phyloP scores from a whole-genome alignment of 306 rosid species.

The Fagus crenata region DNA sequence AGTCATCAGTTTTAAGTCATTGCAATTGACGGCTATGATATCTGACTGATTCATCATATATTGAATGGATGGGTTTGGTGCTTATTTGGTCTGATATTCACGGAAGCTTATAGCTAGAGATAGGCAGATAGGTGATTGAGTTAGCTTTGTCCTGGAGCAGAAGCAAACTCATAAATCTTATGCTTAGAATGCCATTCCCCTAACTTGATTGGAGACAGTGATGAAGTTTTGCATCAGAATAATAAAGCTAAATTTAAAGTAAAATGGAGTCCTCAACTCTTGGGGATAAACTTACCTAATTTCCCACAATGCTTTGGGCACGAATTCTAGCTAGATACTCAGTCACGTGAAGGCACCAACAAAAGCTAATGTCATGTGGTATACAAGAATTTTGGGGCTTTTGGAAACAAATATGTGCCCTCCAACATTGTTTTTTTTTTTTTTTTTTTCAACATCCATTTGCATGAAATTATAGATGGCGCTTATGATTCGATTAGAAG shows the following conservation, averaged over 20 bases:
- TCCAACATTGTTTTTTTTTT: not conserved
- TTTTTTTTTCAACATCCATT: too few species aligned
- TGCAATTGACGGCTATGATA: not conserved
- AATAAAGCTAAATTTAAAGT: too few species aligned
- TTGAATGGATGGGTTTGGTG: conserved; percentile 9
- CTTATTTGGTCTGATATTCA: not conserved
- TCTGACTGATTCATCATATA: conserved; percentile 27
- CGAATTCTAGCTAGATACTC: not conserved
- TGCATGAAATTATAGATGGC: not conserved
- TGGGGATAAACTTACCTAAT: not conserved
- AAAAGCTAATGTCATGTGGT: too few species aligned
- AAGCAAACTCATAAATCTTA: not conserved
- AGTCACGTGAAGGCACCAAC: too few species aligned
- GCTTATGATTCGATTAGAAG: not conserved
- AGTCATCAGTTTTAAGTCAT: not conserved
- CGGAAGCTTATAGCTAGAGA: not conserved
- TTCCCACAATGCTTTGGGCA: not conserved
- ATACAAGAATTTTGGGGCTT: not conserved
- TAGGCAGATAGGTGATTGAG: not conserved
- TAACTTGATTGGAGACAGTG: not conserved
- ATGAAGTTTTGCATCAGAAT: not conserved
- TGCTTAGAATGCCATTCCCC: not conserved
- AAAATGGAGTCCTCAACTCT: not conserved
- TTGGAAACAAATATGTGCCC: not conserved
- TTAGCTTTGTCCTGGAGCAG: not conserved